These are phyloP conservation scores for Aspergillus sp. DNA, from an alignment of 2,329 filamentous ascomycete species.

Conservation along the genomic window DNA sequence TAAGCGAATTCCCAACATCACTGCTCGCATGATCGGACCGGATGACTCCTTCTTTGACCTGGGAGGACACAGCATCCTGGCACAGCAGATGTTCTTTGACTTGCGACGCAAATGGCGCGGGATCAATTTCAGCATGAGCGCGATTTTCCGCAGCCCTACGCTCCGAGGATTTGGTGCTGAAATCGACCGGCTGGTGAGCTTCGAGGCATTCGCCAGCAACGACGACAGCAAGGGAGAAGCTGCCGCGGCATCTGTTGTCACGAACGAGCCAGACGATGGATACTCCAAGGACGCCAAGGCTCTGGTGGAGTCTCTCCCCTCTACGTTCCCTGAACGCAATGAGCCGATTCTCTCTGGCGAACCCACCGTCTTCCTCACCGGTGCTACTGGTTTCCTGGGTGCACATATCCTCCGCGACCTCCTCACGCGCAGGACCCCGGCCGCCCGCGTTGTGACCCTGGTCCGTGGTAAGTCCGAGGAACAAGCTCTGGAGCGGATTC, in stretches of 20 bases:
- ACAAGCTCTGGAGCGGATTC: conserved; percentile 10
- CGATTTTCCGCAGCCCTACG: conserved; percentile 61
- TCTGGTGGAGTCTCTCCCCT: conserved; percentile 43
- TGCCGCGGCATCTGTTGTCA: conserved; percentile 16
- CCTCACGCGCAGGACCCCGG: conserved; percentile 50
- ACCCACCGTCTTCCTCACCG: conserved; percentile 69
- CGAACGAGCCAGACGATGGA: conserved; percentile 35
- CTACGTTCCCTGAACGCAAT: conserved; percentile 27
- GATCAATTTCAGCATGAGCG: conserved; percentile 60
- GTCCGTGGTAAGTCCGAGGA: conserved; percentile 57
- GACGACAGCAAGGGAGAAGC: conserved; percentile 31
- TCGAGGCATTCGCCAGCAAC: conserved; percentile 40
- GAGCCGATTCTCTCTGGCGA: conserved; percentile 27
- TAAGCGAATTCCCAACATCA: conserved; percentile 57
- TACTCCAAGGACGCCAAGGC: conserved; percentile 46
- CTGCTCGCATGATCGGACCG: conserved; percentile 57
- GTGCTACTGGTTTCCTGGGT: conserved; percentile 83
- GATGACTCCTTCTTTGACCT: conserved; percentile 67
- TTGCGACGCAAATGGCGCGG: conserved; percentile 55
- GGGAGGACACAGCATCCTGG: conserved; percentile 72
- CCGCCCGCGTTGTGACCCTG: conserved; percentile 61
- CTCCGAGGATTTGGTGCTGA: conserved; percentile 50
- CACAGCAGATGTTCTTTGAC: conserved; percentile 69
- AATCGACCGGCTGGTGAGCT: conserved; percentile 44
- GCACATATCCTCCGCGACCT: conserved; percentile 71